Evolutionary conservation across 768 basidiomycete genomes (phyloP).

Genomic region (Rhizopogon salebrosus): DNA sequence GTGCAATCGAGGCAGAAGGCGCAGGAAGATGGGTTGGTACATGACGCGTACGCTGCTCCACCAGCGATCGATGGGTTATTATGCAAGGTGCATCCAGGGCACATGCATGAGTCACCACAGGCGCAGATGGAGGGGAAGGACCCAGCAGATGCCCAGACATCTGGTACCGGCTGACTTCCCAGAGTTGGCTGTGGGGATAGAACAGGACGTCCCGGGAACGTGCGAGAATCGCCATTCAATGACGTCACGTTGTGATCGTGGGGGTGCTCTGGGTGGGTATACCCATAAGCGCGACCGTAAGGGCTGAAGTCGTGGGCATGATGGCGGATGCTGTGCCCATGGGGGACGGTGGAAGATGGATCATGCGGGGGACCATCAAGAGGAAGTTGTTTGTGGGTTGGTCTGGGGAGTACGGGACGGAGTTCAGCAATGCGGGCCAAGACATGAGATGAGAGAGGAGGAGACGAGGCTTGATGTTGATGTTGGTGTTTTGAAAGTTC

Average conservation of each 20-base stretch:
- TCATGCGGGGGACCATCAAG: slow-evolving; percentile 38
- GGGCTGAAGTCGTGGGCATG: slow-evolving; percentile 56
- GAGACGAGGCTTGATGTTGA: slow-evolving; percentile 8
- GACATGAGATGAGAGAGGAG: slow-evolving; percentile 41
- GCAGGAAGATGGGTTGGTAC: slow-evolving; percentile 33
- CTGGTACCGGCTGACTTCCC: slow-evolving; percentile 20
- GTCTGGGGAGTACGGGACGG: slow-evolving; percentile 68
- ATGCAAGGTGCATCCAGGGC: slow-evolving; percentile 62
- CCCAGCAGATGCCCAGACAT: slow-evolving; percentile 19
- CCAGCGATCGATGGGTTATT: slow-evolving; percentile 32
- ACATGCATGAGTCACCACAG: slow-evolving; percentile 60
- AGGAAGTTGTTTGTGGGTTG: slow-evolving; percentile 22
- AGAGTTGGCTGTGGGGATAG: slow-evolving; percentile 22
- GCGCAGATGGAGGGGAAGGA: slow-evolving; percentile 49
- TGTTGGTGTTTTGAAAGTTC: slow-evolving; percentile 9
- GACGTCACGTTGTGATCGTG: slow-evolving; percentile 17
- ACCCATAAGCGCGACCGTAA: slow-evolving; percentile 63
- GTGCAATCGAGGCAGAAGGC: slow-evolving; percentile 60
- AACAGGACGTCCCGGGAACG: slow-evolving; percentile 18
- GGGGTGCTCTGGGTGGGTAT: slow-evolving; percentile 31
- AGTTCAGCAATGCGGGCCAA: slow-evolving; percentile 58
- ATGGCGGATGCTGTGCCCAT: slow-evolving; percentile 38
- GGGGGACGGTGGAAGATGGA: slow-evolving; percentile 40
- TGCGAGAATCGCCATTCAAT: slow-evolving; percentile 13
- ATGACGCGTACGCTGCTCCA: slow-evolving; percentile 33